Evolutionary conservation across 2,329 filamentous ascomycete genomes (phyloP).

Genomic region (Colletotrichum sp.): DNA sequence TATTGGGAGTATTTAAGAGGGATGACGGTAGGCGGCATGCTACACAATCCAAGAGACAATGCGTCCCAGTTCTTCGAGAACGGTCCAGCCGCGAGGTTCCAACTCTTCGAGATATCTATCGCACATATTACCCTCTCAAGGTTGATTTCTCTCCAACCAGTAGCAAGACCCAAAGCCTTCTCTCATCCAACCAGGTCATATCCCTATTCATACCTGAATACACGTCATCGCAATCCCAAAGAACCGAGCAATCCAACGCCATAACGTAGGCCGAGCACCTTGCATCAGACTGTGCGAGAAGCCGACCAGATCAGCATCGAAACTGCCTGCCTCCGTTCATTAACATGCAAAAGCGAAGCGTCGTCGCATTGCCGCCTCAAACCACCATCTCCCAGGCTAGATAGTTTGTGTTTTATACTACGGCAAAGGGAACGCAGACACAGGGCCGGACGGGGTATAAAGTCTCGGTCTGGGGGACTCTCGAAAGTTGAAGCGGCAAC

Average conservation of each 20-base stretch:
- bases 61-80: too few species aligned
- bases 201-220: neutral
- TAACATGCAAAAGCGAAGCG: too few species aligned
- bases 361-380: too few species aligned
- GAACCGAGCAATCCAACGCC: too few species aligned
- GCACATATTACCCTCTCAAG: fast-evolving
- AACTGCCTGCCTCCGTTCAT: too few species aligned
- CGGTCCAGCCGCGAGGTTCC: neutral
- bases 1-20: neutral
- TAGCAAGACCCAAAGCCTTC: too few species aligned
- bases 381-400: neutral
- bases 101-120: fast-evolving
- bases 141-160: fast-evolving
- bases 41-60: neutral
- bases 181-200: too few species aligned
- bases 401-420: neutral
- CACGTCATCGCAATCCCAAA: neutral
- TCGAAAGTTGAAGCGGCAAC: too few species aligned
- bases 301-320: fast-evolving
- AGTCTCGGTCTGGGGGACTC: neutral
- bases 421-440: too few species aligned
- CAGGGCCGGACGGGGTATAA: neutral
- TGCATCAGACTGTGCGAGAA: too few species aligned
- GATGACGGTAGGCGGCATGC: neutral
- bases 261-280: too few species aligned